These are phyloP conservation scores for Daldinia sp. DNA, from an alignment of 2,329 filamentous ascomycete species.

Conservation along the genomic window DNA sequence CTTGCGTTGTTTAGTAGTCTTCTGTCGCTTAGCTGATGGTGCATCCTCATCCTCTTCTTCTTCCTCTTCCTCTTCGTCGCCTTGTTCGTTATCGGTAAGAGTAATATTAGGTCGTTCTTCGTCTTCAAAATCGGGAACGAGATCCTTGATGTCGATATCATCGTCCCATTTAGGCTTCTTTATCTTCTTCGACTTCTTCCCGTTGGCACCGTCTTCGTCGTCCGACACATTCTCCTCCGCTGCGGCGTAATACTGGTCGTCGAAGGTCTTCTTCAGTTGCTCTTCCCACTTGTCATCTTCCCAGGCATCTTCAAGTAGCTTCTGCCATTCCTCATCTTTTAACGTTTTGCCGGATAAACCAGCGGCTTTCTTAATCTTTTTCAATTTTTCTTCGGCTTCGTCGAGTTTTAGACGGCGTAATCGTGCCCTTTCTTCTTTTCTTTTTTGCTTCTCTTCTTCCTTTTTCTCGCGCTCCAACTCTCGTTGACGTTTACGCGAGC, in stretches of 20 bases:
- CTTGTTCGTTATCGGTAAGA: constrained; percentile 64
- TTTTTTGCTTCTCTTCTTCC: constrained; percentile 78
- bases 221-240: constrained; percentile 71
- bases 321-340: constrained; percentile 81
- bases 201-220: constrained; percentile 59
- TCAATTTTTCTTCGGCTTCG: constrained; percentile 85
- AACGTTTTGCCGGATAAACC: constrained; percentile 74
- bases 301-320: constrained; percentile 86
- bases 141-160: constrained; percentile 95
- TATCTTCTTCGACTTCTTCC: constrained; percentile 68
- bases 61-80: constrained; percentile 48
- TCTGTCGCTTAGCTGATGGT: constrained; percentile 63
- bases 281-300: constrained; percentile 89
- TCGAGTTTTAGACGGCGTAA: constrained; percentile 89
- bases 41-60: constrained; percentile 53
- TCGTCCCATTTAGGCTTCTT: constrained; percentile 95
- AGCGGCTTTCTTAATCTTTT: constrained; percentile 88
- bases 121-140: constrained; percentile 86
- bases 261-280: constrained; percentile 89
- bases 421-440: constrained; percentile 81
- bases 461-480: constrained; percentile 80
- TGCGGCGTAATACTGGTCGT: constrained; percentile 87
- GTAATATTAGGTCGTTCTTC: constrained; percentile 63
- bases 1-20: constrained; percentile 67
- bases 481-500: constrained; percentile 76